A percentile compares a stretch with the other conserved stretches of the same genome.
Evolutionary conservation across 352 stramenopile genomes (phyloP).

Genomic region (Phytophthora pluvialis): DNA sequence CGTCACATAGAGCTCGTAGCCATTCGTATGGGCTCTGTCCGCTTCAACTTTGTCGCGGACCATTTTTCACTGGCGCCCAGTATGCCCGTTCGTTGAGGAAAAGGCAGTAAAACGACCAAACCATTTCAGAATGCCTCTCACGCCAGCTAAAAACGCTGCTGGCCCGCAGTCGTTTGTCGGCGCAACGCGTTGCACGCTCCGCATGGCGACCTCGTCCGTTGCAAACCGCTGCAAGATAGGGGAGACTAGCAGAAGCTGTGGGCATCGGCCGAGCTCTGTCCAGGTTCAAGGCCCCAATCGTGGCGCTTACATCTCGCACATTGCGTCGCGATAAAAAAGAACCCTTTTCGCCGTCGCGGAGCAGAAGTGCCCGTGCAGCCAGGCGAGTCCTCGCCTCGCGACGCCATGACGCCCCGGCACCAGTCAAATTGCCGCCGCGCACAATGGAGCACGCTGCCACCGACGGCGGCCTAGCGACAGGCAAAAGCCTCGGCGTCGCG

Average conservation of each 20-base stretch:
- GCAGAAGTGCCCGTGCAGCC: conserved; percentile 10
- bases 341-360: conserved; percentile 8
- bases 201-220: not conserved
- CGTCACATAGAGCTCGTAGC: conserved; percentile 38
- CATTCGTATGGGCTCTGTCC: conserved; percentile 14
- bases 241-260: conserved; percentile 22
- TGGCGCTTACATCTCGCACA: conserved; percentile 25
- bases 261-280: not conserved
- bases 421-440: conserved; percentile 1
- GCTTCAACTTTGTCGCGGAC: conserved; percentile 31
- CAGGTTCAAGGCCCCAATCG: conserved; percentile 33
- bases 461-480: not conserved
- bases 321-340: conserved; percentile 22
- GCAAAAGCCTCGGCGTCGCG: not conserved
- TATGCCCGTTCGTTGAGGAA: conserved; percentile 16
- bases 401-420: conserved; percentile 14
- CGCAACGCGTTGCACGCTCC: not conserved
- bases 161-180: not conserved
- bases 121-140: conserved; percentile 15
- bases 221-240: conserved; percentile 9
- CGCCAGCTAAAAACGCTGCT: conserved; percentile 20
- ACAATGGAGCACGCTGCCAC: not conserved
- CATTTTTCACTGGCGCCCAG: conserved; percentile 15
- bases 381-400: not conserved
- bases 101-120: conserved; percentile 12